Base-by-base conservation (phyloP, 2,329 filamentous ascomycete genomes). In the Colletotrichum spaethianum region DNA sequence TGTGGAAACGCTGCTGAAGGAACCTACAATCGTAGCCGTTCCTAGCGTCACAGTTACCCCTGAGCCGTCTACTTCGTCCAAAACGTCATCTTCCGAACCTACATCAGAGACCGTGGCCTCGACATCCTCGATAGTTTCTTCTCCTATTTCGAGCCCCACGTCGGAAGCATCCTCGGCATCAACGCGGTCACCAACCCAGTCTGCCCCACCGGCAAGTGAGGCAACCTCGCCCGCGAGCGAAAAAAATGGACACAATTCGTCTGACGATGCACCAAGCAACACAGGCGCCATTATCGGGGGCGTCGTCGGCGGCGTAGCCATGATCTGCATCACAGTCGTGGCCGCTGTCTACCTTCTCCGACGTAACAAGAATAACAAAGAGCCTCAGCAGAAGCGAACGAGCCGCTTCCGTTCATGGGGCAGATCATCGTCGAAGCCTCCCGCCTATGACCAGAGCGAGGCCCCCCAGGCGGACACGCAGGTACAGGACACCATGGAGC, bases 251-350 rank as follows among this genome's bases (percentile, higher is more conserved):
- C 44, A 63, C 67, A 16, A 31, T 52, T 60, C 48, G 8, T 31
- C 59, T 3, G 8, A 12, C 6, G 9, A 16, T 1, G 46, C 67
- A 0, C 14, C 76, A 3, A 80, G 76, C 62, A 79, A 80, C 59
- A 78, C 72, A 1, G 78, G 78, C 7, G 76, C 77, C 36, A 82
- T 83, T 44, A 73, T 82, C 14, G 81, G 80, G 7, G 82, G 80
- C 6, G 77, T 80, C 2, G 67, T 83, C 16, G 81, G 80, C 8
- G 79, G 80, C 1, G 66, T 83, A 2, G 80, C 77, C 3, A 74
- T 83, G 2, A 20, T 84, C 2, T 81, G 81, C 68, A 75, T 77
- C 23, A 80, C 76, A 0, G 73, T 53, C 6, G 65, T 80, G n/a
- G 73, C 64, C 11, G 63, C 72, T 28, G 46, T 76, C n/a, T 73